Evolutionary conservation across 192 early-diverging fungal species (phyloP).

Genomic region (Dissophora ornata): DNA sequence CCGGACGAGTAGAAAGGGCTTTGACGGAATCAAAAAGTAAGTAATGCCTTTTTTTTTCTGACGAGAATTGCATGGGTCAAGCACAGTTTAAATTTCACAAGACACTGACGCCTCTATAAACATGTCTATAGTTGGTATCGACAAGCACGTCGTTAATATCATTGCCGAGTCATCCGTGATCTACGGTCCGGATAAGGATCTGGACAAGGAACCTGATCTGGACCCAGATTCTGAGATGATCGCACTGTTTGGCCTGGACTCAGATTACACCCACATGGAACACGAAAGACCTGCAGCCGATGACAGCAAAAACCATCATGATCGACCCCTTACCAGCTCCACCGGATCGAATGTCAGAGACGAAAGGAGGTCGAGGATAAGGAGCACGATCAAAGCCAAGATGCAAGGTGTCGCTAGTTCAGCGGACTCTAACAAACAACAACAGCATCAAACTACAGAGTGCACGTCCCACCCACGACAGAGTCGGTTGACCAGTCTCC

Average conservation of each 20-base stretch:
- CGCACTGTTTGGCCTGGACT: constrained; percentile 22
- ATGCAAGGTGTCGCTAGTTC: neutral
- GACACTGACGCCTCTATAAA: too few species aligned
- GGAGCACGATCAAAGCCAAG: constrained; percentile 27
- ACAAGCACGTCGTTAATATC: constrained; percentile 44
- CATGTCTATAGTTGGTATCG: constrained; percentile 54
- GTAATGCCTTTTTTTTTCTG: neutral
- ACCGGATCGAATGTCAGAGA: neutral
- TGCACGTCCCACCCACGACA: neutral
- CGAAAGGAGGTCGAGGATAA: constrained; percentile 16
- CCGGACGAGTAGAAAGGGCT: constrained; percentile 34
- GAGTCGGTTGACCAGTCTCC: neutral
- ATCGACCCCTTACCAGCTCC: neutral
- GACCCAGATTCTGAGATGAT: constrained; percentile 25
- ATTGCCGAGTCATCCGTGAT: constrained; percentile 42
- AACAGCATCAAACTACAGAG: neutral
- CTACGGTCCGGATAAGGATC: constrained; percentile 37
- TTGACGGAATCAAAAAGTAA: constrained; percentile 51
- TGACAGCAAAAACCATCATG: neutral
- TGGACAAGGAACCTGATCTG: constrained; percentile 35
- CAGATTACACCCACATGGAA: constrained; percentile 21
- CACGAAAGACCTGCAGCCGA: neutral
- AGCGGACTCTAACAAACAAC: neutral
- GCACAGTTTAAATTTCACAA: too few species aligned
- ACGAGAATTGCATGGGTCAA: too few species aligned